Evolutionary conservation across 768 basidiomycete species (phyloP).

Genomic region (Tulasnella sp.): DNA sequence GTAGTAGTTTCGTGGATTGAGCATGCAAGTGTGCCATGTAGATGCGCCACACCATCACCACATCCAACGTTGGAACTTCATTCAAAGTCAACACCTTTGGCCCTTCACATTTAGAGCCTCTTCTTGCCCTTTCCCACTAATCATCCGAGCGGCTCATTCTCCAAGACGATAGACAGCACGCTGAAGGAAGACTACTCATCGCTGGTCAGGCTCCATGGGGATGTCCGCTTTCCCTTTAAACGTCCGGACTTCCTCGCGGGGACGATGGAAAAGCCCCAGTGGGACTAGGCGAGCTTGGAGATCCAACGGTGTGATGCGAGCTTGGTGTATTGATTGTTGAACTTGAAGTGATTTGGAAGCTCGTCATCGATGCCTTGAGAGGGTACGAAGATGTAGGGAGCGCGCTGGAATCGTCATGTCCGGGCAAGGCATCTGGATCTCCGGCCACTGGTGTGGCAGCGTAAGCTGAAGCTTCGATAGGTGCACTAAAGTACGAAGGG

Average conservation of each 20-base stretch:
- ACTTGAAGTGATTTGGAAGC: background rate
- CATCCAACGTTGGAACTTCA: slow-evolving; percentile 19
- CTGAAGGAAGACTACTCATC: slow-evolving; percentile 5
- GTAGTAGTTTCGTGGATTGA: background rate
- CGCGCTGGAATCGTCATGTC: no score
- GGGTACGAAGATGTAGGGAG: no score
- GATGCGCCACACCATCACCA: slow-evolving; percentile 25
- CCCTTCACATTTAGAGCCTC: background rate
- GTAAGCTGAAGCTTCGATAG: no score
- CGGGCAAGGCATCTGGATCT: no score
- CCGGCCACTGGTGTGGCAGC: no score
- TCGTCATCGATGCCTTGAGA: background rate
- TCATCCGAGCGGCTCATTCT: slow-evolving; percentile 2
- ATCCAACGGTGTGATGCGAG: slow-evolving; percentile 18
- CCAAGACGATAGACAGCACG: slow-evolving; percentile 19
- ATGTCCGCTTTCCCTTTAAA: background rate
- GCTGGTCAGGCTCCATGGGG: slow-evolving; percentile 1
- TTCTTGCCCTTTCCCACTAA: background rate
- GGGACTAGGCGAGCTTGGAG: slow-evolving; percentile 19
- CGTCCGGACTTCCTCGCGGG: slow-evolving; percentile 5
- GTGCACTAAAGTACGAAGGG: no score
- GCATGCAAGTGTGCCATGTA: slow-evolving; percentile 23
- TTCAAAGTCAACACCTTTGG: background rate
- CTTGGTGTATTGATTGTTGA: background rate
- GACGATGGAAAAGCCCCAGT: slow-evolving; percentile 19